Evolutionary conservation across 139 green algal species (phyloP).

Genomic region (Marvania coccoides): DNA sequence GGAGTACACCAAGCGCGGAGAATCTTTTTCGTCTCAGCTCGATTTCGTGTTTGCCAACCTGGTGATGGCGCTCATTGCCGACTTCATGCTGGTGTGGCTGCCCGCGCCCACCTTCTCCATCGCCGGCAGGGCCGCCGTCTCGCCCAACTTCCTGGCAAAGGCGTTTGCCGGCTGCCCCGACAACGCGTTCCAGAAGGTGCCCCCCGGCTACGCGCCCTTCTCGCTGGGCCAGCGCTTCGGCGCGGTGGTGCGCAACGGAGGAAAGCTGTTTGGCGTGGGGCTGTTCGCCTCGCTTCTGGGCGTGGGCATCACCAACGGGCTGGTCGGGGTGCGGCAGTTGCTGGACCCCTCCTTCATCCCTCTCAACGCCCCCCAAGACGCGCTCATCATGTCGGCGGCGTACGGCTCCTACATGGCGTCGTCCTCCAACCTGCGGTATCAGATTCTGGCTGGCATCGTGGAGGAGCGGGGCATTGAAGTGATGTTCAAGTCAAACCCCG

Average conservation of each 20-base stretch:
- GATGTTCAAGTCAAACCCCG: conserved; percentile 54
- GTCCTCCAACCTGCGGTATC: conserved; percentile 84
- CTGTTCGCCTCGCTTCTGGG: conserved; percentile 72
- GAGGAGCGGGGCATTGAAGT: conserved; percentile 91
- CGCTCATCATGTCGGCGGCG: conserved; percentile 62
- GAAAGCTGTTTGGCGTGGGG: conserved; percentile 85
- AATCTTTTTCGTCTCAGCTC: conserved; percentile 63
- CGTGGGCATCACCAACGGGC: conserved; percentile 82
- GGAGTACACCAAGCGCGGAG: conserved; percentile 75
- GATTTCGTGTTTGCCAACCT: conserved; percentile 96
- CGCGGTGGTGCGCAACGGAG: conserved; percentile 78
- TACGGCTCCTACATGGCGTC: conserved; percentile 96
- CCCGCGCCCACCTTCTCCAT: conserved; percentile 80
- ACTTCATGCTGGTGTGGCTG: conserved; percentile 99
- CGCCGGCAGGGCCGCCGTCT: conserved; percentile 2
- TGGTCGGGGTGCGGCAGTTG: conserved; percentile 47
- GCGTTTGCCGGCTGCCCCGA: conserved; percentile 85
- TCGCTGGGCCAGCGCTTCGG: conserved; percentile 63
- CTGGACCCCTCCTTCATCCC: conserved; percentile 61
- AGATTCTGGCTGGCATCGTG: conserved; percentile 84
- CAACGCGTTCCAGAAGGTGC: conserved; percentile 88
- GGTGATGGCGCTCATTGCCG: conserved; percentile 94
- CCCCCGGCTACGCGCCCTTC: conserved; percentile 52
- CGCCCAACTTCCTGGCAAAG: conserved; percentile 4
- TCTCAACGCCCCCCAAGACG: conserved; percentile 61